Evolutionary conservation across 1,139 yeast genomes (phyloP), one percentile per base, ranked within the genome.

Genomic region (Taphrina populina): DNA sequence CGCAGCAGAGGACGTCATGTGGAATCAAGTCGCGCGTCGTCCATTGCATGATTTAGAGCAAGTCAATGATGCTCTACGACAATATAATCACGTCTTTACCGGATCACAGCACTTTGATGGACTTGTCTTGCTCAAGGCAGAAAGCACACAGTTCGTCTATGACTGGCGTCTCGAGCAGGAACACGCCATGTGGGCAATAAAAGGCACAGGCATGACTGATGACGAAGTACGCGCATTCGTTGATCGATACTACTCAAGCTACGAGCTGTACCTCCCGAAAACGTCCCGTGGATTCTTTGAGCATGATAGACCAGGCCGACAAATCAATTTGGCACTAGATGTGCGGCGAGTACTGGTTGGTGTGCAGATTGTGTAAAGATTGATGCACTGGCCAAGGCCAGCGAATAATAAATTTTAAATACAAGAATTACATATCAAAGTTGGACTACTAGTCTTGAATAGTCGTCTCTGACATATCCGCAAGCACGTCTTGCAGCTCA

Each of bases 161-260:
- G 68, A 67, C 7, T 92, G 98, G 98, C 76, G 98, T 60, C 68
- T 77, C 4, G 80, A 90, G 68, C 97, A 92, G 70, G 98, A 92
- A 65, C 86, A 84, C 61, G 79, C 74, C 2, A 70, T 88, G 64
- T 79, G 83, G 7, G 61, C 62, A 6, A 61, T 60, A 3, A 52
- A 52, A 3, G 96, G 95, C 0, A 59, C 65, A 0, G 97, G 97
- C 0, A 88, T 92, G 97, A 71, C 82, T 1, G 94, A 86, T 63
- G 75, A 67, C 0, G 77, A 84, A 64, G 95, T 92, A 2, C 67
- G 63, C 7, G 60, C 62, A 21, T 92, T 92, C 71, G 82, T 92
- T 6, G 81, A 84, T 60, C 77, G 95, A 59, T 92, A 92, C 68
- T 84, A 86, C 88, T 95, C 95, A 0, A 79, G 84, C 27, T 92